Percentiles rank a stretch among this genome's conserved stretches.
Conservation (phyloP, 768 basidiomycete species). For the Tricholoma furcatifolium region DNA sequence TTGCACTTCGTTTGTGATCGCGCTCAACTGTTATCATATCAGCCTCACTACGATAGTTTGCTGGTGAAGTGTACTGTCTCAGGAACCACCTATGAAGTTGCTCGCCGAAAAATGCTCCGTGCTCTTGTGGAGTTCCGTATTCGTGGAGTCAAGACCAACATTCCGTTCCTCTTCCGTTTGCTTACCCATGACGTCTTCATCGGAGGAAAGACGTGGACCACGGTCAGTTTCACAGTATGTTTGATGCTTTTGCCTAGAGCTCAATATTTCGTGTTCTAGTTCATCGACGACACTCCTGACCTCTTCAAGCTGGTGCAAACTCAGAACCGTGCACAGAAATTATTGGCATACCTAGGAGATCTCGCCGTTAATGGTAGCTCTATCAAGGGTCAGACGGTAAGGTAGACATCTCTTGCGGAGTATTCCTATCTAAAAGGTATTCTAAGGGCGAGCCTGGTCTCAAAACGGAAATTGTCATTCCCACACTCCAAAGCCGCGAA, state of each 20-base stretch:
- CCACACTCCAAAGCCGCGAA: slow-evolving; percentile 74
- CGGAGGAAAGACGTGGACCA: slow-evolving; percentile 97
- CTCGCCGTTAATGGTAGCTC: slow-evolving; percentile 97
- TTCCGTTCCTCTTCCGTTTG: slow-evolving; percentile 98
- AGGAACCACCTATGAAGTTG: slow-evolving; percentile 98
- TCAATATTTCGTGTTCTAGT: slow-evolving; percentile 43
- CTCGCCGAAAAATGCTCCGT: slow-evolving; percentile 97
- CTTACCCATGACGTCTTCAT: slow-evolving; percentile 97
- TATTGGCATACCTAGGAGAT: slow-evolving; percentile 96
- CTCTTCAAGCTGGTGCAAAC: slow-evolving; percentile 97
- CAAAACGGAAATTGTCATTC: slow-evolving; percentile 82
- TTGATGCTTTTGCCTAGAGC: not conserved
- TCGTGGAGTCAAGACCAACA: slow-evolving; percentile 99
- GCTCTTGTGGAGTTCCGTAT: slow-evolving; percentile 99
- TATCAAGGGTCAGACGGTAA: slow-evolving; percentile 88
- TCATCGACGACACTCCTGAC: slow-evolving; percentile 99
- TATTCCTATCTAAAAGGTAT: not conserved
- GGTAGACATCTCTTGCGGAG: slow-evolving; percentile 2
- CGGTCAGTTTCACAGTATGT: slow-evolving; percentile 28
- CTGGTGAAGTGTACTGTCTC: slow-evolving; percentile 95
- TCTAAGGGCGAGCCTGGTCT: slow-evolving; percentile 88
- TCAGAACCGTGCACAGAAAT: slow-evolving; percentile 97
- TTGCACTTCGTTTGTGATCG: not conserved
- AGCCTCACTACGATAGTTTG: slow-evolving; percentile 98
- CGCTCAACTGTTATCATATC: not conserved